Conservation (phyloP, 225 moss, liverwort and hornwort species). For the Physcomitrellopsis africana region DNA sequence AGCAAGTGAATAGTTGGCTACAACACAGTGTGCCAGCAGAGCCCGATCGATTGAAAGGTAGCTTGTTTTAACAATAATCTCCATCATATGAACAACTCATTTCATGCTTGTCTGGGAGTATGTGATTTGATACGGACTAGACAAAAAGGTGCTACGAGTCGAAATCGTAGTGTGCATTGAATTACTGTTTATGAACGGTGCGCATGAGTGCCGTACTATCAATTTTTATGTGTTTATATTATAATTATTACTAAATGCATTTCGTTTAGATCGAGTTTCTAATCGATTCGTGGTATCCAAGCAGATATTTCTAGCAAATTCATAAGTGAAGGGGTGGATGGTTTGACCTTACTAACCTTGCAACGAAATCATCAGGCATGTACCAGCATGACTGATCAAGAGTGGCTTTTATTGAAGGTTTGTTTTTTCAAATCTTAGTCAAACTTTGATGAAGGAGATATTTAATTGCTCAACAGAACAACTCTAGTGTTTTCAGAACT, state of each 20-base stretch:
- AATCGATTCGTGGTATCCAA: slow-evolving; percentile 34
- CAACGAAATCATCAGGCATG: slow-evolving; percentile 85
- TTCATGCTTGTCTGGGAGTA: slow-evolving; percentile 4
- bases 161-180: background rate
- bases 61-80: slow-evolving; percentile 3
- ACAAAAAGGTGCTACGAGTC: slow-evolving; percentile 12
- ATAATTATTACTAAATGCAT: slow-evolving; percentile 6
- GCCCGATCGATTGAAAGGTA: slow-evolving; percentile 60
- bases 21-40: slow-evolving; percentile 49
- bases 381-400: slow-evolving; percentile 81
- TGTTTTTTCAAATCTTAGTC: slow-evolving; percentile 4
- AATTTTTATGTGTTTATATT: slow-evolving; percentile 6
- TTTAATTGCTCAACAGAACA: background rate
- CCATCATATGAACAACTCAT: background rate
- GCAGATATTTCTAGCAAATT: slow-evolving; percentile 77
- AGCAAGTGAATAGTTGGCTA: slow-evolving; percentile 66
- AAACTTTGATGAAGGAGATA: slow-evolving; percentile 10
- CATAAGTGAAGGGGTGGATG: slow-evolving; percentile 73
- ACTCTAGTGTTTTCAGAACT: background rate
- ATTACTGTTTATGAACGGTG: slow-evolving; percentile 2
- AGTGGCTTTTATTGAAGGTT: slow-evolving; percentile 95
- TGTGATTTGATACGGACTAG: background rate
- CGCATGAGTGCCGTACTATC: background rate
- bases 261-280: slow-evolving; percentile 17
- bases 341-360: slow-evolving; percentile 79